Conservation (phyloP, 306 rosid genomes). For the Lupinus albus region DNA sequence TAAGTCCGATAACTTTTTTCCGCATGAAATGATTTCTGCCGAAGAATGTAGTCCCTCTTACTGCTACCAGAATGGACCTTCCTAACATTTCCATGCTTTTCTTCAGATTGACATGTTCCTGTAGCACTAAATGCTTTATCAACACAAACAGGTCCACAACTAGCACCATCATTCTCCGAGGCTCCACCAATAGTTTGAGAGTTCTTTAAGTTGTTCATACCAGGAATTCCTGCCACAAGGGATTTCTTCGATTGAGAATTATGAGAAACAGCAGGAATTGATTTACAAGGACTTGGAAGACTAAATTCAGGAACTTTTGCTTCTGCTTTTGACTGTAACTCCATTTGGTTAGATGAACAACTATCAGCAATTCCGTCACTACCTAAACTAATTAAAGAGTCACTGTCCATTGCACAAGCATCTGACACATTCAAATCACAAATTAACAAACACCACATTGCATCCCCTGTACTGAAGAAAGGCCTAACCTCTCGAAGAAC, state of each 20-base stretch:
- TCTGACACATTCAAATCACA: conserved; percentile 83
- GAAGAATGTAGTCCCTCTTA: conserved; percentile 76
- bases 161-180: conserved; percentile 48
- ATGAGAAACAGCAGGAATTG: conserved; percentile 47
- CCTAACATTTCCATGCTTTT: conserved; percentile 57
- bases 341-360: conserved; percentile 41
- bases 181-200: conserved; percentile 46
- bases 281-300: conserved; percentile 55
- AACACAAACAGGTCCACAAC: conserved; percentile 42
- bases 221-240: conserved; percentile 42
- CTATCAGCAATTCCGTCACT: conserved; percentile 44
- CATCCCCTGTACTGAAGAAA: conserved; percentile 82
- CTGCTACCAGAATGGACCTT: conserved; percentile 62
- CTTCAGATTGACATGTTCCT: conserved; percentile 63
- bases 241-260: conserved; percentile 55
- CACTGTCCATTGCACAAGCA: conserved; percentile 83
- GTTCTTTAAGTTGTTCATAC: conserved; percentile 44
- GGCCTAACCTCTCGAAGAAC: conserved; percentile 82
- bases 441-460: conserved; percentile 87
- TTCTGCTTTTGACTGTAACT: conserved; percentile 52
- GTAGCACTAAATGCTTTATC: conserved; percentile 47
- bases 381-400: conserved; percentile 50
- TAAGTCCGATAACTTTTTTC: conserved; percentile 68
- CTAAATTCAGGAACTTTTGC: conserved; percentile 50
- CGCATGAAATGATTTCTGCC: conserved; percentile 70